phyloP scores from a whole-genome alignment of 2,329 filamentous ascomycete genomes.

The Aspergillus thermomutatus region DNA sequence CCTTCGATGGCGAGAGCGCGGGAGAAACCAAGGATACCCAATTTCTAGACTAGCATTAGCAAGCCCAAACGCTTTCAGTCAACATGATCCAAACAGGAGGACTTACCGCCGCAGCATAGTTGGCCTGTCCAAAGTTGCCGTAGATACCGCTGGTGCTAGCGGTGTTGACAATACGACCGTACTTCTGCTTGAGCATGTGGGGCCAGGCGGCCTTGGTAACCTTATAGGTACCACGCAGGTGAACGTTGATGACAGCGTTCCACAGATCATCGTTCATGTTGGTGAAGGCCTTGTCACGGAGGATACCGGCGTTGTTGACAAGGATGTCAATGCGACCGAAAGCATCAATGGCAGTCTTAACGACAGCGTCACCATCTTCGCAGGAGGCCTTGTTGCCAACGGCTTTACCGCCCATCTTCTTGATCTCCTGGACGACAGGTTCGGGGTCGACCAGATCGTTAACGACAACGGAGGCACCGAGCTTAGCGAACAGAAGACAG shows the following conservation, averaged over 20 bases:
- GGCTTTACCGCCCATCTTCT: conserved; percentile 82
- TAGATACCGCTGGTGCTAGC: conserved; percentile 97
- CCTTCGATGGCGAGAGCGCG: conserved; percentile 90
- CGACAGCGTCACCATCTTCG: conserved; percentile 84
- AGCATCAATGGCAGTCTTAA: conserved; percentile 89
- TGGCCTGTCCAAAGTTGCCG: conserved; percentile 97
- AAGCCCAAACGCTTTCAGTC: not conserved
- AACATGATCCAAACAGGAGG: conserved; percentile 8
- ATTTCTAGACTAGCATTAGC: conserved; percentile 56
- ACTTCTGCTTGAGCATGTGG: conserved; percentile 97
- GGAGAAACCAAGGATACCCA: conserved; percentile 91
- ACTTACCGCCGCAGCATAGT: conserved; percentile 85
- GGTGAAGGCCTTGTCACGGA: conserved; percentile 94
- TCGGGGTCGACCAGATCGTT: conserved; percentile 96
- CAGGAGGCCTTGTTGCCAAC: conserved; percentile 91
- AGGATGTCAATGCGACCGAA: conserved; percentile 93
- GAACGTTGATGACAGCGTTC: conserved; percentile 88
- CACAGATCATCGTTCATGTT: conserved; percentile 97
- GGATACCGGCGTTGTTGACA: conserved; percentile 97
- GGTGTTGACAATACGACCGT: conserved; percentile 94
- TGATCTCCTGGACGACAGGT: conserved; percentile 85
- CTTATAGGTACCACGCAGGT: conserved; percentile 93
- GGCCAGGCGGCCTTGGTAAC: conserved; percentile 97
- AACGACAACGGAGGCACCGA: conserved; percentile 81
- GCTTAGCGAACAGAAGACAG: conserved; percentile 79